A percentile compares a stretch with the other conserved stretches of the same genome.
Conservation (phyloP, 2,329 filamentous ascomycete genomes). For the Neoscytalidium dimidiatum region DNA sequence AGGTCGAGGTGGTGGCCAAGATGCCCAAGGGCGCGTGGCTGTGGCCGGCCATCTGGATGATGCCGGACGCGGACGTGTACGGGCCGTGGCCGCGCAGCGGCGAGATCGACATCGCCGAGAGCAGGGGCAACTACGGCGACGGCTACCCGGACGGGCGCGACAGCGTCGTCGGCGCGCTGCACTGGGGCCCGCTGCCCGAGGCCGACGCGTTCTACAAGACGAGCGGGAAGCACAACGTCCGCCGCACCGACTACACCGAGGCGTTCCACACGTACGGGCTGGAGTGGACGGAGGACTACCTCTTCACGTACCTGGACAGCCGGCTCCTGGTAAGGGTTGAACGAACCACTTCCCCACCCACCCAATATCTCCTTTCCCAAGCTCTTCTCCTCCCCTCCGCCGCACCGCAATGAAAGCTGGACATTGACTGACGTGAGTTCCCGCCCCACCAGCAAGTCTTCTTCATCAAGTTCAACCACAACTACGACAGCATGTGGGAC, state of each 20-base stretch:
- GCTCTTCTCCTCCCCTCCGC: neutral
- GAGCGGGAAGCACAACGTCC: conserved; percentile 23
- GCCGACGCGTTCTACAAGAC: conserved; percentile 35
- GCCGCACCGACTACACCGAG: conserved; percentile 34
- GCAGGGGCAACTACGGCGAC: conserved; percentile 47
- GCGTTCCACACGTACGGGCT: conserved; percentile 55
- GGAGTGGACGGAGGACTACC: conserved; percentile 56
- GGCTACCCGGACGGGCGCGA: conserved; percentile 47
- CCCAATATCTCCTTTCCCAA: conserved; percentile 15
- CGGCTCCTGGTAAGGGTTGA: conserved; percentile 30
- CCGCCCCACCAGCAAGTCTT: conserved; percentile 18
- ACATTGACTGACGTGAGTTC: neutral
- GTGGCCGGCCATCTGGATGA: conserved; percentile 28
- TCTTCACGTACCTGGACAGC: conserved; percentile 57
- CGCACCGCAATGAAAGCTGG: neutral
- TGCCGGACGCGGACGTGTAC: conserved; percentile 15
- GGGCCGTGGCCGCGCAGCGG: conserved; percentile 55
- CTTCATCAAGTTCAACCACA: conserved; percentile 19
- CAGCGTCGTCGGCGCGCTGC: conserved; percentile 46
- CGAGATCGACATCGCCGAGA: conserved; percentile 58
- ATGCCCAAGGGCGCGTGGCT: conserved; percentile 57
- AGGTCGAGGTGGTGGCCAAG: conserved; percentile 56
- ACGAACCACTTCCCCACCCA: neutral
- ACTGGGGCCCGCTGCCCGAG: conserved; percentile 46
- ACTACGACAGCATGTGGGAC: conserved; percentile 39